Evolutionary conservation across 2,329 filamentous ascomycete genomes (phyloP).

Genomic region (Colletotrichum echinochloae): DNA sequence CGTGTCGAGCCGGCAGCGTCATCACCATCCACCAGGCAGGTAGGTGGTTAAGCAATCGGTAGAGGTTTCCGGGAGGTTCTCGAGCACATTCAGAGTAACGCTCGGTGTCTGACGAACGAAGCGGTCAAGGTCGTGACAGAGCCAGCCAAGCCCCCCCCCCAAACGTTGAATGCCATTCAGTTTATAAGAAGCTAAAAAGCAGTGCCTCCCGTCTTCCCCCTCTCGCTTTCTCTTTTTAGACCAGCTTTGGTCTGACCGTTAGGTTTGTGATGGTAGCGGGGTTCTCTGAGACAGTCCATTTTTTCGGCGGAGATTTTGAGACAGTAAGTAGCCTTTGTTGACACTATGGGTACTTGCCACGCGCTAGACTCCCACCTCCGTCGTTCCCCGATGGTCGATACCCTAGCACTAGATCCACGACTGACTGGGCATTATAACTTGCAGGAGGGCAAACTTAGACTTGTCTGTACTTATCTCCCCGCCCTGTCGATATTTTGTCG

Average conservation of each 20-base stretch:
- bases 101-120: slow-evolving; percentile 15
- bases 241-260: slow-evolving; percentile 22
- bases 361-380: slow-evolving; percentile 27
- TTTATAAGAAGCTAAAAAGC: slow-evolving; percentile 13
- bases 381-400: slow-evolving; percentile 22
- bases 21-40: slow-evolving; percentile 18
- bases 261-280: slow-evolving; percentile 18
- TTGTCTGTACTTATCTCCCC: slow-evolving; percentile 15
- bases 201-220: slow-evolving; percentile 17
- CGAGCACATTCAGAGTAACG: slow-evolving; percentile 18
- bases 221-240: neutral
- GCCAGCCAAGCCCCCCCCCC: slow-evolving; percentile 18
- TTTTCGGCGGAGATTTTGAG: slow-evolving; percentile 28
- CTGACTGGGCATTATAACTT: slow-evolving; percentile 20
- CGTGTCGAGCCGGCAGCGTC: slow-evolving; percentile 15
- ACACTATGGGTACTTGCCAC: slow-evolving; percentile 14
- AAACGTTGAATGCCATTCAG: slow-evolving; percentile 28
- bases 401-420: slow-evolving; percentile 29
- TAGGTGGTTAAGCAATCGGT: slow-evolving; percentile 4
- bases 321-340: slow-evolving; percentile 20
- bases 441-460: slow-evolving; percentile 28
- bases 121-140: slow-evolving; percentile 26
- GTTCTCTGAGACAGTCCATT: slow-evolving; percentile 30
- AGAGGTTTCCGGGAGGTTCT: slow-evolving; percentile 10
- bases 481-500: slow-evolving; percentile 40